These are phyloP conservation scores for Hippophae rhamnoides DNA, from an alignment of 306 rosid genomes.

Conservation along the genomic window DNA sequence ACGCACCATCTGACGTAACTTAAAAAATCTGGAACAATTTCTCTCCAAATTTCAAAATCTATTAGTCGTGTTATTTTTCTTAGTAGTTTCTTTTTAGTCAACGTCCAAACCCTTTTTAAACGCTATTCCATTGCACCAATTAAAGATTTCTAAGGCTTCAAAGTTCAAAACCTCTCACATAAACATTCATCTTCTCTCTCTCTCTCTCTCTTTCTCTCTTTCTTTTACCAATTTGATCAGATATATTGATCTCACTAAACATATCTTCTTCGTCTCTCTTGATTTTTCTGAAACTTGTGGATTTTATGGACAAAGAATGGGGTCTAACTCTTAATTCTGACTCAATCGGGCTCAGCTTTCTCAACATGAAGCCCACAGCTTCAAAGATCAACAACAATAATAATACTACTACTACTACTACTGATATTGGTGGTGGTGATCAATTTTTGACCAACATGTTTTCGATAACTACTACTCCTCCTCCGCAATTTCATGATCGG, in stretches of 20 bases:
- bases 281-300: background rate
- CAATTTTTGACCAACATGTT: too few relatives aligned
- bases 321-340: slow-evolving; percentile 65
- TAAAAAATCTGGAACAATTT: slow-evolving; percentile 12
- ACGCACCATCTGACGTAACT: slow-evolving; percentile 86
- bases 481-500: too few relatives aligned
- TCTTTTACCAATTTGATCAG: background rate
- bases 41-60: slow-evolving; percentile 12
- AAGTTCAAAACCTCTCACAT: slow-evolving; percentile 3
- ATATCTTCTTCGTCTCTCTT: background rate
- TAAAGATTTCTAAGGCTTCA: slow-evolving; percentile 53
- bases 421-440: background rate
- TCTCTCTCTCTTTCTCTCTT: background rate
- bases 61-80: too few relatives aligned
- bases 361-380: slow-evolving; percentile 25
- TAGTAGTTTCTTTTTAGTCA: slow-evolving; percentile 15
- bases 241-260: background rate
- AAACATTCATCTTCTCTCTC: background rate
- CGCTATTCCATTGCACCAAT: slow-evolving; percentile 36
- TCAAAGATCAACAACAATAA: slow-evolving; percentile 3
- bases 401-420: slow-evolving; percentile 1
- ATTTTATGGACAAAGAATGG: slow-evolving; percentile 91
- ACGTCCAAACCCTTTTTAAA: slow-evolving; percentile 63
- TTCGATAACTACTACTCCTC: background rate
- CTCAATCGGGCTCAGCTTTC: slow-evolving; percentile 24